A percentile compares a stretch with the other conserved stretches of the same genome.
These are phyloP conservation scores for Salix exigua DNA, from an alignment of 345 rosid species.

Conservation along the genomic window DNA sequence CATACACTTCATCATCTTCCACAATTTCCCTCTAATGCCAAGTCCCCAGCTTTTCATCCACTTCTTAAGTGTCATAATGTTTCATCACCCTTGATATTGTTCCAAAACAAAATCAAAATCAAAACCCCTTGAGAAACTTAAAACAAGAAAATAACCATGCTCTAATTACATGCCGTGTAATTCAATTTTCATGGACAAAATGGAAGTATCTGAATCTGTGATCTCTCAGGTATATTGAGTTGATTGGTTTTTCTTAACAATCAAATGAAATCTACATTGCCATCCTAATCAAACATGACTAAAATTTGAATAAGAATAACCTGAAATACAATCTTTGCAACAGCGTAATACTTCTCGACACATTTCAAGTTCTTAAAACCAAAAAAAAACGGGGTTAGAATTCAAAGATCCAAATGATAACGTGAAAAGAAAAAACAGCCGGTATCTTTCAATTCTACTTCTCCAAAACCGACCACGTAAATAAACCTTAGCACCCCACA, in stretches of 20 bases:
- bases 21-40: constrained; percentile 32
- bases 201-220: not conserved
- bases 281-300: not conserved
- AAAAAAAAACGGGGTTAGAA: not conserved
- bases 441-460: constrained; percentile 1
- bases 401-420: not conserved
- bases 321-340: not conserved
- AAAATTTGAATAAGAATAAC: not conserved
- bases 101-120: constrained; percentile 17
- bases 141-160: not conserved
- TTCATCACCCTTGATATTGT: constrained; percentile 31
- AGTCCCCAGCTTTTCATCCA: constrained; percentile 40
- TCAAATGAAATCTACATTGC: not conserved
- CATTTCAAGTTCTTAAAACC: not conserved
- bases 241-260: not conserved
- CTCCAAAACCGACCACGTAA: constrained; percentile 1
- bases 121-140: constrained; percentile 15
- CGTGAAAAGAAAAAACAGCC: not conserved
- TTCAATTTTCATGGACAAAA: constrained; percentile 1
- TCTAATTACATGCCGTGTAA: not conserved
- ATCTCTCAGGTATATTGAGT: not conserved
- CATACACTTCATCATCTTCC: constrained; percentile 73
- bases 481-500: not conserved
- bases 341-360: not conserved
- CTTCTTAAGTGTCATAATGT: constrained; percentile 42